Percentiles rank a stretch among this genome's conserved stretches.
These are phyloP conservation scores for Dendryphion nanum DNA, from an alignment of 2,329 filamentous ascomycete species.

Conservation along the genomic window DNA sequence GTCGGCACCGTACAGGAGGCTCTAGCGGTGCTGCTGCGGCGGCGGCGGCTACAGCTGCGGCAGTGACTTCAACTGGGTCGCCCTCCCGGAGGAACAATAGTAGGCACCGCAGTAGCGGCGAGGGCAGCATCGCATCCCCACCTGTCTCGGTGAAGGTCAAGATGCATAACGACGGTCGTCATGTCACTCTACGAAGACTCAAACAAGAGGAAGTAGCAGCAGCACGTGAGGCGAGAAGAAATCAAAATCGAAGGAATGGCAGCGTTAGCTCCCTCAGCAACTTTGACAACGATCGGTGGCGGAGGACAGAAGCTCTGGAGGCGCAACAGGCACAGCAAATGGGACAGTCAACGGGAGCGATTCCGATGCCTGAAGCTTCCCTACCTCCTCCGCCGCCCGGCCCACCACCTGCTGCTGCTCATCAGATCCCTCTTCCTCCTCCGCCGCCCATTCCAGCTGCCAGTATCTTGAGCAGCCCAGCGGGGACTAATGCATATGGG, in stretches of 20 bases:
- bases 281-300: slow-evolving; percentile 39
- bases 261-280: slow-evolving; percentile 41
- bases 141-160: slow-evolving; percentile 64
- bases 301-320: slow-evolving; percentile 38
- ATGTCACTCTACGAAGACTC: slow-evolving; percentile 61
- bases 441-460: slow-evolving; percentile 29
- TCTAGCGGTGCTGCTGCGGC: slow-evolving; percentile 18
- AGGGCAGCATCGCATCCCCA: slow-evolving; percentile 53
- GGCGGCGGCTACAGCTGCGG: slow-evolving; percentile 23
- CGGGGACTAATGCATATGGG: slow-evolving; percentile 33
- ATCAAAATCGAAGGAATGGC: slow-evolving; percentile 41
- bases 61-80: slow-evolving; percentile 25
- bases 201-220: slow-evolving; percentile 63
- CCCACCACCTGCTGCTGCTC: slow-evolving; percentile 1
- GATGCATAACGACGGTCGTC: slow-evolving; percentile 62
- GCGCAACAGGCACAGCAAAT: slow-evolving; percentile 29
- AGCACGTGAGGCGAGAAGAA: slow-evolving; percentile 55
- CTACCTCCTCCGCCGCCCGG: slow-evolving; percentile 27
- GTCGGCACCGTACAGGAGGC: slow-evolving; percentile 27
- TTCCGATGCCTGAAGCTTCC: slow-evolving; percentile 29
- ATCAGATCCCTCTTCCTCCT: slow-evolving; percentile 31
- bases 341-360: slow-evolving; percentile 16
- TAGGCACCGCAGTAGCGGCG: slow-evolving; percentile 31
- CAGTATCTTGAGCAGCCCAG: slow-evolving; percentile 37
- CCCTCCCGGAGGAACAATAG: slow-evolving; percentile 27